Percentiles rank a stretch among this genome's conserved stretches.
Conservation (phyloP, 2,329 filamentous ascomycete genomes). For the Pseudomassariella vexata region DNA sequence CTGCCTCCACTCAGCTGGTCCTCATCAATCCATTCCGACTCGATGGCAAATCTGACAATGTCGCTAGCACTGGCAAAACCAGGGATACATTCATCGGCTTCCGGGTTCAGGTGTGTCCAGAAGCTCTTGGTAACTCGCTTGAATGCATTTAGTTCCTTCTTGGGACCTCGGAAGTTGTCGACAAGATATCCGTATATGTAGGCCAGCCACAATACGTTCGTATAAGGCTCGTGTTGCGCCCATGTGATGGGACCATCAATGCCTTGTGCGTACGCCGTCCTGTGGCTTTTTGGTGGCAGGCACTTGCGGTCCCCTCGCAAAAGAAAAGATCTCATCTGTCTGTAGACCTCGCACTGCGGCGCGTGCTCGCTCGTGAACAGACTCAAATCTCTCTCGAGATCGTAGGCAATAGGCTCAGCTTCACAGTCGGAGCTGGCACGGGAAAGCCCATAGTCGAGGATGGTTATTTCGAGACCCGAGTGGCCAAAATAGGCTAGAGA, state of each 20-base stretch:
- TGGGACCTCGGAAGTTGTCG: constrained; percentile 39
- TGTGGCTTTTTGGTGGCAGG: constrained; percentile 41
- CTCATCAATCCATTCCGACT: constrained; percentile 51
- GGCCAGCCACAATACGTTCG: constrained; percentile 60
- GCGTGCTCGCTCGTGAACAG: constrained; percentile 57
- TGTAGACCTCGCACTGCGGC: constrained; percentile 55
- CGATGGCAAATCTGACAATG: constrained; percentile 50
- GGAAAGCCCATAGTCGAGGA: constrained; percentile 61
- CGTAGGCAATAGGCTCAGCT: constrained; percentile 41
- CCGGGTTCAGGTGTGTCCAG: constrained; percentile 47
- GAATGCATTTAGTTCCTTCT: constrained; percentile 40
- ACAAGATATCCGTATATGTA: constrained; percentile 53
- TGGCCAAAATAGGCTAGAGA: constrained; percentile 43
- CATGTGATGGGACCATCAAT: constrained; percentile 46
- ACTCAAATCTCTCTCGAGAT: constrained; percentile 54
- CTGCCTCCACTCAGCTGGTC: constrained; percentile 40
- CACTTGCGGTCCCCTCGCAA: constrained; percentile 44
- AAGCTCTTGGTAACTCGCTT: constrained; percentile 44
- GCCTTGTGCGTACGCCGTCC: constrained; percentile 38
- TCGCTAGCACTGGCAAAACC: constrained; percentile 51
- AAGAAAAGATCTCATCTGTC: constrained; percentile 55
- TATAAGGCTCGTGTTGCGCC: constrained; percentile 52
- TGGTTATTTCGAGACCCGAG: constrained; percentile 58
- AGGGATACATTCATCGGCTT: constrained; percentile 38
- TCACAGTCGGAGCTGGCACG: constrained; percentile 40